Conservation (phyloP, 2,329 filamentous ascomycete species). For the Paecilomyces niveus region DNA sequence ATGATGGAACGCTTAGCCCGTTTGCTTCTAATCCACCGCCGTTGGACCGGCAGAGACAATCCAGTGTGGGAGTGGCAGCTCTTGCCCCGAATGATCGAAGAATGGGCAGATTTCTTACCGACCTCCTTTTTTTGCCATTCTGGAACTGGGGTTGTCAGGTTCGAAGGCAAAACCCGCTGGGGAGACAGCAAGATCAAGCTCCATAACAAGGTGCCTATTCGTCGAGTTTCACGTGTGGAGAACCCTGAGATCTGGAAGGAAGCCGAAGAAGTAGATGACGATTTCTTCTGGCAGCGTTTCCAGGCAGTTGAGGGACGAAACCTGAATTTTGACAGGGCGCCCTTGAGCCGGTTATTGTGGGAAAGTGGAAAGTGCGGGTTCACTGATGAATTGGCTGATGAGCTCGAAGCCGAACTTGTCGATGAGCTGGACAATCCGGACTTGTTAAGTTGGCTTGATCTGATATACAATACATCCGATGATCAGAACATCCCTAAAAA, state of each 20-base stretch:
- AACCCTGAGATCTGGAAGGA: conserved; percentile 8
- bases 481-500: neutral
- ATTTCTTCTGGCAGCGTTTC: conserved; percentile 15
- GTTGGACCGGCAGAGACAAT: conserved; percentile 12
- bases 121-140: conserved; percentile 30
- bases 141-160: conserved; percentile 32
- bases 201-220: conserved; percentile 15
- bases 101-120: conserved; percentile 44
- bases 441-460: neutral
- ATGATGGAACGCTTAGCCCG: conserved; percentile 16
- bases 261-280: conserved; percentile 18
- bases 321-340: neutral
- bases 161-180: conserved; percentile 22
- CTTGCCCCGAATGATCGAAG: conserved; percentile 40
- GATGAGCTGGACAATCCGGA: neutral
- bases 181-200: conserved; percentile 7
- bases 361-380: neutral
- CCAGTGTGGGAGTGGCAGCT: conserved; percentile 24
- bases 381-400: neutral
- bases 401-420: neutral
- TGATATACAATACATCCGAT: neutral
- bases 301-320: neutral
- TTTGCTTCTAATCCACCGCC: conserved; percentile 13
- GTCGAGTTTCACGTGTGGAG: conserved; percentile 8
- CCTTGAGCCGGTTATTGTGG: neutral